Base-by-base conservation (phyloP, 164 flowering plant genomes). In the Taxillus chinensis region DNA sequence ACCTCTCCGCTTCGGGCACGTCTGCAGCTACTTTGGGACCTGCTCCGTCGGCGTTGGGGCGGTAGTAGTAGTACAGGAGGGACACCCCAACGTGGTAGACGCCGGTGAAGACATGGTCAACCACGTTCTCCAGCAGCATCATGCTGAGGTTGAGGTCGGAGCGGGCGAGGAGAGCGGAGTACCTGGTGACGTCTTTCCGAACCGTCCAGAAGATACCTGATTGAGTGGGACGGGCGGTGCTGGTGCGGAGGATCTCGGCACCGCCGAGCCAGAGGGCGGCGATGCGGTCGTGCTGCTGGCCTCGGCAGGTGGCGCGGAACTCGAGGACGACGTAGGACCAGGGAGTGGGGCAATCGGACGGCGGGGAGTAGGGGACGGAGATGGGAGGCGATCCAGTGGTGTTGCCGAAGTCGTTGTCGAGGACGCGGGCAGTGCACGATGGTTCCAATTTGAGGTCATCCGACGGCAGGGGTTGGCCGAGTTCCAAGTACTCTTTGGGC, bases 241-340 rank as follows among this genome's bases (percentile, higher is more conserved):
- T 83, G 66, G 95, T 92, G 3, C 98, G 86, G 67, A 92, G 85
- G 14, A 92, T 63, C 86, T 92, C 96, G 37, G 62, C 86, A 41
- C 98, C 95, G 62, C 71, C 86, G 58, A 92, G 77, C 95, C 96
- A 87, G 13, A 89, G 64, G 46, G 72, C 95, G 60, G 88, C 80
- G 69, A 90, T 85, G 49, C 96, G 95, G 59, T 86, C 89, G 69
- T 83, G 85, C 77, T 89, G 92, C 8, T 84, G 80, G 14, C 96
- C 96, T 7, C 64, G 58, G 69, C 73, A 71, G 2, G 71, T 17
- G 62, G 61, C 95, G 57, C 46, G 54, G 62, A 86, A 52, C 8
- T 86, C 78, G 56, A 92, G 77, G 49, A 70, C 75, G 68, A 83
- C 84, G 63, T 58, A 59, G 59, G 80, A 50, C 91, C 93, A 89